A percentile compares a stretch with the other conserved stretches of the same genome.
Conservation (phyloP, 768 basidiomycete species). For the Lanmaoa pseudosensibilis region DNA sequence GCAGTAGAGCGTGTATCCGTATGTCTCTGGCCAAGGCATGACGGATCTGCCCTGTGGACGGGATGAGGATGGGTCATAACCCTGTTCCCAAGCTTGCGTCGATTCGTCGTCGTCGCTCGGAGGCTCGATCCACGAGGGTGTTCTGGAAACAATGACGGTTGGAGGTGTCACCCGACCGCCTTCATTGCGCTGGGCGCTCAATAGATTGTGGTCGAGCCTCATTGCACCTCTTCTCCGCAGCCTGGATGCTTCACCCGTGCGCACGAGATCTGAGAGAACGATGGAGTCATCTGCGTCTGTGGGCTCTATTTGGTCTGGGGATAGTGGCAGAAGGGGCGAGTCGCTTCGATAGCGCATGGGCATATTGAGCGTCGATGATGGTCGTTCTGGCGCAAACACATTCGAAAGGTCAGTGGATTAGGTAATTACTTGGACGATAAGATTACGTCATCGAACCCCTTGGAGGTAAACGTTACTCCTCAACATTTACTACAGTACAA, state of each 20-base stretch:
- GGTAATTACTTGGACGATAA: background rate
- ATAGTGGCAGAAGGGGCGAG: constrained; percentile 6
- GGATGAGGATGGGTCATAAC: constrained; percentile 29
- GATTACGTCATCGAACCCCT: constrained; percentile 8
- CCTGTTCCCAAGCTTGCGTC: constrained; percentile 35
- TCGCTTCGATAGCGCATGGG: constrained; percentile 33
- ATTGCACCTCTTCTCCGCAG: constrained; percentile 73
- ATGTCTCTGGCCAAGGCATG: constrained; percentile 19
- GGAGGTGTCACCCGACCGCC: constrained; percentile 24
- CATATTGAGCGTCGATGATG: constrained; percentile 27
- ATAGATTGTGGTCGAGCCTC: constrained; percentile 50
- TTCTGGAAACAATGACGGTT: constrained; percentile 28
- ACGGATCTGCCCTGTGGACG: constrained; percentile 22
- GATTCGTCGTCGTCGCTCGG: constrained; percentile 35
- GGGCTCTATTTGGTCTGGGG: constrained; percentile 27
- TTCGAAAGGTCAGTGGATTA: constrained; percentile 4
- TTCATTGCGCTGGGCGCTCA: constrained; percentile 32
- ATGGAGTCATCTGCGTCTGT: constrained; percentile 66
- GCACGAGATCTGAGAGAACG: constrained; percentile 70
- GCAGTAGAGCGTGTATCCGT: constrained; percentile 42
- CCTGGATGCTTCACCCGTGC: constrained; percentile 72
- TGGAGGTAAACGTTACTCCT: too few relatives aligned
- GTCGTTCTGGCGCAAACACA: constrained; percentile 18
- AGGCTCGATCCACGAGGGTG: constrained; percentile 37
- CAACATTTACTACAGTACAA: too few relatives aligned